Conservation (phyloP, 352 stramenopile genomes). For the Halophytophthora polymorphica region DNA sequence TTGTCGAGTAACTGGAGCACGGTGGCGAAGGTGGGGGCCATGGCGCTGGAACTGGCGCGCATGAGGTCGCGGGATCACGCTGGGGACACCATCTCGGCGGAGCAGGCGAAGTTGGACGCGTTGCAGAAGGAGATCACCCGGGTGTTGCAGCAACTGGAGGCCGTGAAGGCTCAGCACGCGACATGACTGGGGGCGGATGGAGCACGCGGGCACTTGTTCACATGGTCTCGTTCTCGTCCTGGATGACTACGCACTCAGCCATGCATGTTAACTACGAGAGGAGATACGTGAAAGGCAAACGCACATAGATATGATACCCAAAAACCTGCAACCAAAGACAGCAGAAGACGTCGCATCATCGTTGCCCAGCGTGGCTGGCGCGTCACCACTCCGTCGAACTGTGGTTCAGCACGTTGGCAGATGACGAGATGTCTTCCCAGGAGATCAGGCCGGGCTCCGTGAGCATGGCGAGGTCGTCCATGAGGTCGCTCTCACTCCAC, state of each 20-base stretch:
- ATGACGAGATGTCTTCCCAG: slow-evolving; percentile 19
- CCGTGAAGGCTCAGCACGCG: slow-evolving; percentile 20
- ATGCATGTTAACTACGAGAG: too few species aligned
- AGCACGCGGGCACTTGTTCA: slow-evolving; percentile 1
- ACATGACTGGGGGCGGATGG: slow-evolving; percentile 2
- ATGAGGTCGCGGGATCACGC: slow-evolving; percentile 53
- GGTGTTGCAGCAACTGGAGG: slow-evolving; percentile 52
- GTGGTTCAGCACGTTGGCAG: slow-evolving; percentile 8
- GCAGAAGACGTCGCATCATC: too few species aligned
- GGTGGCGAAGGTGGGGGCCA: slow-evolving; percentile 55
- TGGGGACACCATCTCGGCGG: slow-evolving; percentile 37
- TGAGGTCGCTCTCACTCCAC: slow-evolving; percentile 47
- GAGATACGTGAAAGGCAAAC: too few species aligned
- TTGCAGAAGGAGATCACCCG: slow-evolving; percentile 56
- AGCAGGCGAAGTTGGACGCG: slow-evolving; percentile 57
- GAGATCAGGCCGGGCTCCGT: slow-evolving; percentile 20
- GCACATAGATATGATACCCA: too few species aligned
- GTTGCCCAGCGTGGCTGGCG: too few species aligned
- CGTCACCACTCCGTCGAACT: slow-evolving; percentile 4
- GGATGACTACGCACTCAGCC: too few species aligned
- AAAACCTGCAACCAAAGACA: too few species aligned
- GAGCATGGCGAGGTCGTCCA: slow-evolving; percentile 30
- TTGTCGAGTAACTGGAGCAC: slow-evolving; percentile 59
- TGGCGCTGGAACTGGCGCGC: slow-evolving; percentile 43
- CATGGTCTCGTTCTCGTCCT: too few species aligned